Evolutionary conservation across 371 early-diverging fungal genomes (phyloP), one percentile per base, ranked within the genome.

Genomic region (Massospora cicadina): DNA sequence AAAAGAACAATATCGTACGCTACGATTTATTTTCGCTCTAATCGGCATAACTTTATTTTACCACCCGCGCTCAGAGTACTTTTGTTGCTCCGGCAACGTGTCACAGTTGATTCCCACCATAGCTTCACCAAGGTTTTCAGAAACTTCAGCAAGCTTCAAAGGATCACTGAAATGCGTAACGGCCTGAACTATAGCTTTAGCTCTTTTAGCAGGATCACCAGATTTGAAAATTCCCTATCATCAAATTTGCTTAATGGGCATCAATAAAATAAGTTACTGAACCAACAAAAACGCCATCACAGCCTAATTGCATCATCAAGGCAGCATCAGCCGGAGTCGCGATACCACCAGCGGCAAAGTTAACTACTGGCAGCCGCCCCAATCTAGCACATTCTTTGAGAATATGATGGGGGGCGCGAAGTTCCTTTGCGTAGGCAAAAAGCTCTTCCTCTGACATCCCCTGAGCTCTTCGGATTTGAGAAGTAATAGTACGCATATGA

Each of bases 241-340:
- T 30, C 27, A 60, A 10, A 13, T 30, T 24, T 60, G 26, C 5
- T 5, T 17, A n/a, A 25, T 24, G 26, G 10, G 10, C 17, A 2
- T 13, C 5, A 27, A 7, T 23, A 28, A 28, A 60, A 60, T 28
- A 60, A 10, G 10, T 3, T 60, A 60, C 60, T 2, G 87, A 85
- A 59, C 89, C 89, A 55, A 90, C 89, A 70, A 90, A 88, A 70
- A 97, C 95, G 77, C 98, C 98, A 76, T 97, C 98, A 77, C 93
- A 89, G 68, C 98, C 98, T 67, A 95, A 81, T 77, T 90, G 91
- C 90, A 93, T 90, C 90, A 95, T 92, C 67, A 93, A 74, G 32
- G 95, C 98, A 66, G 93, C 94, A 79, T 97, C 98, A 23, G 94
- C 93, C 55, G 95, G 98, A 65, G 94, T 94, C 33, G 94, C 91